Evolutionary conservation across 73 alveolate genomes (phyloP), one percentile per base, ranked within the genome.

Genomic region (Paramecium tetraurelia): DNA sequence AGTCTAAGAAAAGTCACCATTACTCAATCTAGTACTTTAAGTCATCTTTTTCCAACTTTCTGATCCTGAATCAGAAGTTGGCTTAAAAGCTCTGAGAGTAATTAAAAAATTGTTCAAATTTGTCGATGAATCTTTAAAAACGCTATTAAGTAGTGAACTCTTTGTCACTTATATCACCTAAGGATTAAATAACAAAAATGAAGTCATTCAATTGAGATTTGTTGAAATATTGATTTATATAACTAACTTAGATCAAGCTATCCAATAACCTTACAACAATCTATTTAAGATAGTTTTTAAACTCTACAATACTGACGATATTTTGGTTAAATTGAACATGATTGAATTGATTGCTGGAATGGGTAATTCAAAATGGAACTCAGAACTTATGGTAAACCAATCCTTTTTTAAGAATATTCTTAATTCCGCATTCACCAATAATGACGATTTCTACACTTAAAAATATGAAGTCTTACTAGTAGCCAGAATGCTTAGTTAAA

Each of bases 31-130:
- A 40, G 20, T 36, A 16, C 87, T 33, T 75, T 40, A 75, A 35
- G 87, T 40, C 38, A 75, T 75, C 1, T 75, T 75, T 46, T 75
- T 36, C 38, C 21, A 75, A 75, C 36, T 75, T 16, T 33, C 59
- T 33, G 87, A 75, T 75, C 63, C 57, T 12, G 87, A 75, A 53
- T 75, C 87, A 35, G 87, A 75, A 36, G 87, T 75, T 21, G 63
- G 68, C 5, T 36, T 75, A 40, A 75, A 75, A 8, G 68, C 58
- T 14, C n/a, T 75, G 57, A 36, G 87, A 75, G 33, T 75, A 0
- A 21, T 59, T 33, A 33, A 75, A 40, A 80, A 75, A 20, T 35
- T 75, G 24, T 75, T 75, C 31, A 75, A 36, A 75, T 31, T 31
- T 36, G 14, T 40, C 1, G 48, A 48, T 48, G 59, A 48, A 48